Evolutionary conservation across 176 grass and related monocot species (phyloP), one percentile per base, ranked within the genome.

Genomic region (Avena insularis): DNA sequence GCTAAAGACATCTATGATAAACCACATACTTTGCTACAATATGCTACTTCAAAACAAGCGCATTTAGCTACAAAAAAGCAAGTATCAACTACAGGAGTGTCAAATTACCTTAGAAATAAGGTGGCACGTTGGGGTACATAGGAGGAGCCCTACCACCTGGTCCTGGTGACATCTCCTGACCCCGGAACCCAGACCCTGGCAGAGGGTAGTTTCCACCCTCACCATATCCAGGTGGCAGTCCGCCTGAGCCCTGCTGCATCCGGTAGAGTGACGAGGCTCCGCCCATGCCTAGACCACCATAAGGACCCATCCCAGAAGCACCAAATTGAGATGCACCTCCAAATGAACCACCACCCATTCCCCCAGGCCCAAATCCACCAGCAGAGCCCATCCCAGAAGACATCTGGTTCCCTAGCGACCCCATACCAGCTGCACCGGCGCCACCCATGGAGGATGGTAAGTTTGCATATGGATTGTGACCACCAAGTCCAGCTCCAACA

Each of bases 81-180:
- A 55, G 21, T 27, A 51, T 85, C 20, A 27, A 9, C 77, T 59
- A 40, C 3, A 25, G 13, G 13, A 10, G 35, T 54, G 51, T 46
- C 64, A 84, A 54, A 65, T 87, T 94, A 99, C 97, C 97, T 94
- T 83, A 99, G 84, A 94, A 99, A 84, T 97, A 97, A 79, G 93
- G 96, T 12, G 91, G 92, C 64, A 91, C 67, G 29, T 98, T 96
- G 6, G 91, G 94, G 85, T 97, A 94, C 84, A 97, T 79, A 1
- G 88, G 88, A 83, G 88, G 85, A 80, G 21, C 89, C 75, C 91
- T 77, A 80, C 85, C 86, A 90, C 86, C 89, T 60, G 87, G 85
- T 25, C 93, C 92, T 79, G 91, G 87, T 69, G 92, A 92, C 64
- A 95, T 88, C 33, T 92, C 87, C 94, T 95, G 94, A 79, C 87